A percentile compares a stretch with the other conserved stretches of the same genome.
These are phyloP conservation scores for Paracorniculantispora psalliotae DNA, from an alignment of 2,329 filamentous ascomycete species.

Conservation along the genomic window DNA sequence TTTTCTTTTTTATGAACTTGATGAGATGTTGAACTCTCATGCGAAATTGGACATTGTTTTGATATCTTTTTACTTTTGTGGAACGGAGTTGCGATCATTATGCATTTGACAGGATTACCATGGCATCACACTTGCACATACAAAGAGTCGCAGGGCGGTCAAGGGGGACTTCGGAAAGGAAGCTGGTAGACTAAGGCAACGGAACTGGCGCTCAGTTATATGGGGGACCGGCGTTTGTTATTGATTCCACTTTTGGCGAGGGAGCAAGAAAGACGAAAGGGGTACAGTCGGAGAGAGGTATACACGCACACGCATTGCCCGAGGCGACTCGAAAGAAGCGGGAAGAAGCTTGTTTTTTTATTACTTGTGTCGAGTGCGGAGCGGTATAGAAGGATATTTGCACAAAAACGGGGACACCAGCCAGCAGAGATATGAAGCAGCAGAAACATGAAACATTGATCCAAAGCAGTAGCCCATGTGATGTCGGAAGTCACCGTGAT, in stretches of 20 bases:
- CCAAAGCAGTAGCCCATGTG: background rate
- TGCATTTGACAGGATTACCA: conserved; percentile 12
- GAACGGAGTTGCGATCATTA: conserved; percentile 11
- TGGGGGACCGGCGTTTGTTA: conserved; percentile 9
- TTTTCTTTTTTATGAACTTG: background rate
- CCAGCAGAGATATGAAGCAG: conserved; percentile 12
- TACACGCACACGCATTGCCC: background rate
- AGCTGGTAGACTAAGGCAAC: conserved; percentile 4
- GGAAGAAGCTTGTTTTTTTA: too few species aligned
- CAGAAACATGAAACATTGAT: conserved; percentile 15
- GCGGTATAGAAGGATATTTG: conserved; percentile 13
- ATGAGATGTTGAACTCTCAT: conserved; percentile 2
- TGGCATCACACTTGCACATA: conserved; percentile 3
- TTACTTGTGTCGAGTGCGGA: background rate
- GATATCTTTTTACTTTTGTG: conserved; percentile 8
- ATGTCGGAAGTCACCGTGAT: background rate
- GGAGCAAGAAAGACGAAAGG: too few species aligned
- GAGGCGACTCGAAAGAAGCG: conserved; percentile 1
- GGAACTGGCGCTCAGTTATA: conserved; percentile 11
- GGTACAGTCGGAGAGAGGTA: background rate
- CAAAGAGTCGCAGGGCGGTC: conserved; percentile 5
- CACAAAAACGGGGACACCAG: background rate
- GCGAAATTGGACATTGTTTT: conserved; percentile 14
- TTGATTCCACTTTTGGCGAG: conserved; percentile 4
- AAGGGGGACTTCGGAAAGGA: background rate